A percentile compares a stretch with the other conserved stretches of the same genome.
These are phyloP conservation scores for Chlamydomonas reinhardtii DNA, from an alignment of 163 green algal species.

Conservation along the genomic window DNA sequence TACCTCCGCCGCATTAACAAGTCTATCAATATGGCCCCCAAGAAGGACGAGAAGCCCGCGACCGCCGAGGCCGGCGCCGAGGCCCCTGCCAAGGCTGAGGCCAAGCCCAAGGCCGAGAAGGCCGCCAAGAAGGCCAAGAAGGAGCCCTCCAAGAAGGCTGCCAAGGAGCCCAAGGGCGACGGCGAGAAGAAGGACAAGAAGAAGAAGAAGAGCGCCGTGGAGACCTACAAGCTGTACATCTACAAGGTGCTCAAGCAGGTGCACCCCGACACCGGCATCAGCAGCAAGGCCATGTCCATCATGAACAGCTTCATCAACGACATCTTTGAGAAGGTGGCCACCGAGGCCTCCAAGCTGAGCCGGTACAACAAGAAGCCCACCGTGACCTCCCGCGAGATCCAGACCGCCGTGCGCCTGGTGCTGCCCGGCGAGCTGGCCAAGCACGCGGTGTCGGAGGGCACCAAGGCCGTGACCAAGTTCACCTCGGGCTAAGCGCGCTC, in stretches of 20 bases:
- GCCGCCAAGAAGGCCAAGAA: too few species aligned
- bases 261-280: conserved; percentile 87
- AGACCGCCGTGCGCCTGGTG: conserved; percentile 82
- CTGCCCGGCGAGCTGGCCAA: conserved; percentile 94
- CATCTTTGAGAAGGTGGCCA: conserved; percentile 93
- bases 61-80: too few species aligned
- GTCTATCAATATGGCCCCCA: too few species aligned
- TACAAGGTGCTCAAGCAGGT: conserved; percentile 93
- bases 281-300: conserved; percentile 78
- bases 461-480: conserved; percentile 84
- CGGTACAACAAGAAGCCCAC: conserved; percentile 25
- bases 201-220: not conserved
- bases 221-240: conserved; percentile 86
- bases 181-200: too few species aligned
- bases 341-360: conserved; percentile 81
- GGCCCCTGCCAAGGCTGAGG: too few species aligned
- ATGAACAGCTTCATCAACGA: conserved; percentile 91
- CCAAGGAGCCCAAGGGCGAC: too few species aligned
- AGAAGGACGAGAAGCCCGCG: too few species aligned
- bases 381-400: conserved; percentile 58
- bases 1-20: too few species aligned
- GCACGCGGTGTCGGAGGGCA: conserved; percentile 94
- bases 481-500: conserved; percentile 67
- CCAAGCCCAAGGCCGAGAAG: too few species aligned
- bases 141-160: too few species aligned